Conservation (phyloP, 2,329 filamentous ascomycete species). For the Arthrobotrys sinensis region DNA sequence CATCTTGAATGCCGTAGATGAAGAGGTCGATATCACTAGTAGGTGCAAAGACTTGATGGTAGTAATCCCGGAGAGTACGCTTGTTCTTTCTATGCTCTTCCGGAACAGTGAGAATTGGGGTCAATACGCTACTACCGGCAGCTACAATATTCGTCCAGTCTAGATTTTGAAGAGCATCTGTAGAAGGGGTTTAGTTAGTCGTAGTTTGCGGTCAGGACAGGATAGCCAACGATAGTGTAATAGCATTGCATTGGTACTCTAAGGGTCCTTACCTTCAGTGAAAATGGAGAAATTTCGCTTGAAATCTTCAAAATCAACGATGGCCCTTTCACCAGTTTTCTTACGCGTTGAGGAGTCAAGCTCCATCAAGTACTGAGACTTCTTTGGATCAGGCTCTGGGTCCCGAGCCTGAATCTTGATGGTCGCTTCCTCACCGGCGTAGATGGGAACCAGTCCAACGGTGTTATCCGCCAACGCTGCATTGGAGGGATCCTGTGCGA, state of each 20-base stretch:
- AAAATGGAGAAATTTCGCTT: conserved; percentile 85
- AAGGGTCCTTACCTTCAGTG: conserved; percentile 79
- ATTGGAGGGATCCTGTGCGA: conserved; percentile 77
- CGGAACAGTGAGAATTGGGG: conserved; percentile 81
- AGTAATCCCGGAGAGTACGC: conserved; percentile 78
- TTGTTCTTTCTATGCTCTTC: conserved; percentile 76
- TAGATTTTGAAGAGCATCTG: conserved; percentile 57
- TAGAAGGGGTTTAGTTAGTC: conserved; percentile 22
- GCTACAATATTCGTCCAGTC: conserved; percentile 88
- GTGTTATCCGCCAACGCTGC: conserved; percentile 69
- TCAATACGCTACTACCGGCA: conserved; percentile 85
- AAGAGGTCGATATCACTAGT: conserved; percentile 91
- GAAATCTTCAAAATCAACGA: conserved; percentile 80
- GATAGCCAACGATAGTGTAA: too few species aligned
- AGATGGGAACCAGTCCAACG: conserved; percentile 78
- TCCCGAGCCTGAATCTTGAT: conserved; percentile 77
- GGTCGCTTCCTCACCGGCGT: conserved; percentile 71
- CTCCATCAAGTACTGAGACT: conserved; percentile 77
- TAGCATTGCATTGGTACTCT: too few species aligned
- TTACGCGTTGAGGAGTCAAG: conserved; percentile 76
- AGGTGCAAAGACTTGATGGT: conserved; percentile 84
- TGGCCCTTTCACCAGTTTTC: conserved; percentile 75
- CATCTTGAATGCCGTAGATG: conserved; percentile 79
- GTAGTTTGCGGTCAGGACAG: not conserved
- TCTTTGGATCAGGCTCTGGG: conserved; percentile 73